These are phyloP conservation scores for Xylariales sp. DNA, from an alignment of 2,329 filamentous ascomycete species.

Conservation along the genomic window DNA sequence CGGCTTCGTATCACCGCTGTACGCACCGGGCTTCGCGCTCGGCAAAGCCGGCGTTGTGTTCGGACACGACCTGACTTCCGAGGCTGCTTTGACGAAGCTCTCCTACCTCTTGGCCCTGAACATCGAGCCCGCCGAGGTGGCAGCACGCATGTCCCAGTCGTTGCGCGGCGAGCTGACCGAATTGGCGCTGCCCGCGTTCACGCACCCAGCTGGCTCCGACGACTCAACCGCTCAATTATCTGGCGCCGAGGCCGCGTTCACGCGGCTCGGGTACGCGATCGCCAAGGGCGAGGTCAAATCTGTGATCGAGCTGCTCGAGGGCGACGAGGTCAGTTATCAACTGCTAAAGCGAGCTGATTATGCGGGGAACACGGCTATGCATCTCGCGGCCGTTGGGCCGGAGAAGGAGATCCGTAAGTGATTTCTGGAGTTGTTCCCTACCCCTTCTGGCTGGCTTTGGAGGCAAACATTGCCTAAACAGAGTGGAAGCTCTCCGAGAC, in stretches of 20 bases:
- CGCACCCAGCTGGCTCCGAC: constrained; percentile 55
- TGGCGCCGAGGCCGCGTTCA: constrained; percentile 59
- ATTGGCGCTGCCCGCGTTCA: constrained; percentile 66
- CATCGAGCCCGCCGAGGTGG: constrained; percentile 61
- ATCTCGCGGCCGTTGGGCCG: constrained; percentile 52
- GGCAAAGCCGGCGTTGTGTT: constrained; percentile 83
- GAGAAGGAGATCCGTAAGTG: constrained; percentile 48
- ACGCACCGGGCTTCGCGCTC: constrained; percentile 71
- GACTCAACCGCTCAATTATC: constrained; percentile 45
- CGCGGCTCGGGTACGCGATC: constrained; percentile 76
- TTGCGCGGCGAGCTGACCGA: constrained; percentile 85
- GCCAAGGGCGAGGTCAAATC: constrained; percentile 62
- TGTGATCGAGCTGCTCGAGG: constrained; percentile 63
- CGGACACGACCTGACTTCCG: constrained; percentile 82
- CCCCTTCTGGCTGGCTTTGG: too few species aligned
- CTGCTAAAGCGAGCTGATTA: constrained; percentile 75
- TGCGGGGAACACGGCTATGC: constrained; percentile 69
- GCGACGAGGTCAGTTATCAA: constrained; percentile 52
- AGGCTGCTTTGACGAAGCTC: constrained; percentile 87
- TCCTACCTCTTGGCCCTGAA: constrained; percentile 72
- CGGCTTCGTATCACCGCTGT: constrained; percentile 73
- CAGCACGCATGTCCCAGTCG: constrained; percentile 65
- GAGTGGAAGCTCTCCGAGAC: too few species aligned
- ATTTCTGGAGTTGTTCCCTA: too few species aligned
- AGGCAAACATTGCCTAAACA: too few species aligned